Evolutionary conservation across 2,329 filamentous ascomycete species (phyloP), one percentile per base, ranked within the genome.

Genomic region (Venturia aucupariae): DNA sequence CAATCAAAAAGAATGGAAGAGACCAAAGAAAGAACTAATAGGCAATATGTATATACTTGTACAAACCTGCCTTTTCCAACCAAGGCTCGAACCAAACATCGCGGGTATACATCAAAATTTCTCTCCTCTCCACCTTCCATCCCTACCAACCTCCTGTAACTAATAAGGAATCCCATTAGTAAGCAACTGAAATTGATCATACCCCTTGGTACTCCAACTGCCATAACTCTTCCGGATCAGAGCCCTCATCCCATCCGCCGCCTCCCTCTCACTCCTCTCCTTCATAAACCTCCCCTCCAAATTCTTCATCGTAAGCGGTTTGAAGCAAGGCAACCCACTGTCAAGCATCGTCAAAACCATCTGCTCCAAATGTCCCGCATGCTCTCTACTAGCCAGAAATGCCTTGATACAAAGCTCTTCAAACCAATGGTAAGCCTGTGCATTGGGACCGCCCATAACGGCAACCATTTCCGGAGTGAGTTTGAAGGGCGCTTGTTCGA

Each of bases 401-500:
- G 92, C 88, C 78, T 99, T 99, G 74, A 99, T 84, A 71, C 91
- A 95, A 46, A 99, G 84, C 74, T 97, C 93, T 77, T 99, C 94
- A 71, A 99, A 99, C 85, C 90, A 94, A 68, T 88, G 88, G 81
- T 96, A 99, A 17, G 91, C 82, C 75, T 97, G 93, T 62, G 92
- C 90, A 51, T 89, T 86, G 3, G 86, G 88, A 60, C 92, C 92
- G 63, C 94, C 93, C 93, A 99, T 97, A 70, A 99, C 94, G n/a
- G 92, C 90, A 66, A 99, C 84, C 95, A 99, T 99, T 75, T 99
- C 94, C 8, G 86, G 84, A 0, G 94, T 99, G 64, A 99, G 85
- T 78, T 99, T 99, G 83, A 99, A 99, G 0, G 94, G 94, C 0
- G 94, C 94, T 30, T 94, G 89, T 80, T 99, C 94, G 73, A 99